phyloP scores from a whole-genome alignment of 495 filamentous ascomycete species.

The Penicillium ochrochloron region DNA sequence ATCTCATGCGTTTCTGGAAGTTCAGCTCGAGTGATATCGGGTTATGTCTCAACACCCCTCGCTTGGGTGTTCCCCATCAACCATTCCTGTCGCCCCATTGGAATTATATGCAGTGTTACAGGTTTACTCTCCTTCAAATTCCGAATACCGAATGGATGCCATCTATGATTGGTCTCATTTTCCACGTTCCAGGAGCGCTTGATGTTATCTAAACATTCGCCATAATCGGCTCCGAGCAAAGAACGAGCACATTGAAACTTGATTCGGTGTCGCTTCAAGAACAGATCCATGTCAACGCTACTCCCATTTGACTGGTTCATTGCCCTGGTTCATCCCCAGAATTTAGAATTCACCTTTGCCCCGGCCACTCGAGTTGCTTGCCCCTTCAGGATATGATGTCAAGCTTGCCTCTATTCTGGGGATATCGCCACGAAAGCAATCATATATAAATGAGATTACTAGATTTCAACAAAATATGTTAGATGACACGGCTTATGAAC shows the following conservation, averaged over 20 bases:
- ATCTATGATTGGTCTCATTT: not conserved
- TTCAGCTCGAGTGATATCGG: not conserved
- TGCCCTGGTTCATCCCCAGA: slow-evolving; percentile 4
- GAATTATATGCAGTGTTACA: not conserved
- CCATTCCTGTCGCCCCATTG: not conserved
- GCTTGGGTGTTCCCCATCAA: not conserved
- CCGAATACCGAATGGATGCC: too few species aligned
- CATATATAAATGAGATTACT: not conserved
- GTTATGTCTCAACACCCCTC: not conserved
- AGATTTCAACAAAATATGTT: not conserved
- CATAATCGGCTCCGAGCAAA: not conserved
- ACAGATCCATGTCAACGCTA: not conserved
- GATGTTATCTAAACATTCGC: not conserved
- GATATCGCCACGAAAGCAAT: not conserved
- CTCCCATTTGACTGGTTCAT: not conserved
- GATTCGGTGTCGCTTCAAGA: not conserved
- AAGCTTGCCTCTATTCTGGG: not conserved
- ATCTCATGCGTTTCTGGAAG: too few species aligned
- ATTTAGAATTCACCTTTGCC: not conserved
- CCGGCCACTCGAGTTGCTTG: slow-evolving; percentile 5
- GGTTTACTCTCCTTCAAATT: not conserved
- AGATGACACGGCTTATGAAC: not conserved
- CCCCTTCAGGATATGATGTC: not conserved
- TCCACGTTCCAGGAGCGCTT: not conserved
- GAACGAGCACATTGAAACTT: not conserved